Evolutionary conservation across 495 filamentous ascomycete genomes (phyloP).

Genomic region (Penicillium malachiteum): DNA sequence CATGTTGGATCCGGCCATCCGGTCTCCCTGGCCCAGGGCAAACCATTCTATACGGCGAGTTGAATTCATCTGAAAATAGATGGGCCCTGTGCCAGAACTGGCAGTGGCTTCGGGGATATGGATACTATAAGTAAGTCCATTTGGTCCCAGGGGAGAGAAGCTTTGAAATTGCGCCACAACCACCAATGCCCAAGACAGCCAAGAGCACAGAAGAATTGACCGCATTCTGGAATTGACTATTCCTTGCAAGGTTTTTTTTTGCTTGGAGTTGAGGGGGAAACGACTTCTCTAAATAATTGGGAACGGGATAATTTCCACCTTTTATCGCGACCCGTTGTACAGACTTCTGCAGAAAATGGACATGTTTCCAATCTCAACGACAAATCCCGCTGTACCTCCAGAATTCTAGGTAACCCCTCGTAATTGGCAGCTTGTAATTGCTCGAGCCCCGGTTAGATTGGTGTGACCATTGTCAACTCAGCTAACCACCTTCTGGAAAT

Average conservation of each 20-base stretch:
- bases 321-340: background rate
- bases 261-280: background rate
- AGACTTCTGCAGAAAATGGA: conserved; percentile 1
- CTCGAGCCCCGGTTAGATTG: background rate
- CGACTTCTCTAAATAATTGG: background rate
- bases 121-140: conserved; percentile 34
- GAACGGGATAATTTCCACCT: background rate
- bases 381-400: background rate
- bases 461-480: background rate
- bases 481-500: background rate
- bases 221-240: background rate
- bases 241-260: background rate
- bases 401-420: background rate
- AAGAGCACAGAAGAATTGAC: background rate
- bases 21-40: conserved; percentile 59
- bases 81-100: conserved; percentile 28
- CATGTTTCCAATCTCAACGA: conserved; percentile 4
- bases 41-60: conserved; percentile 63
- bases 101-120: conserved; percentile 31
- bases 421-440: background rate
- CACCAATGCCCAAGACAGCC: background rate
- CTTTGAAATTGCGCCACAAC: conserved; percentile 25
- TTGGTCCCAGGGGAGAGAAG: conserved; percentile 24
- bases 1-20: conserved; percentile 65
- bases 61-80: conserved; percentile 66